phyloP scores from a whole-genome alignment of 257 asterid genomes.

The Jacaranda mimosifolia region DNA sequence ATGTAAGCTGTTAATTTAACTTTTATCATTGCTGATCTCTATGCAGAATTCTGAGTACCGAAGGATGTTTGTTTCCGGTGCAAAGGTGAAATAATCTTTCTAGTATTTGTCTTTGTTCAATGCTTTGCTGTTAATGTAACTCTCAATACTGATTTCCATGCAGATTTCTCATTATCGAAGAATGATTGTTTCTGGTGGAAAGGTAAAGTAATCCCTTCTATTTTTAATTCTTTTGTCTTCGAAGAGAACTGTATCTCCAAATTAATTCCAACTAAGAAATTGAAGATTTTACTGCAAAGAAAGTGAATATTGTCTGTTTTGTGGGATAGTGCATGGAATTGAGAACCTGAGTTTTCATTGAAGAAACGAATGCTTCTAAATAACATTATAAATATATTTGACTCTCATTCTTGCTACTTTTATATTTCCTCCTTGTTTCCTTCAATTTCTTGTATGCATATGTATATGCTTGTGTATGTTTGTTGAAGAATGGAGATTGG shows the following conservation, averaged over 20 bases:
- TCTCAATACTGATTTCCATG: slow-evolving; percentile 16
- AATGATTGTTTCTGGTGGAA: slow-evolving; percentile 63
- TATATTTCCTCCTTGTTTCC: too few relatives aligned
- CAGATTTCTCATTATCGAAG: slow-evolving; percentile 45
- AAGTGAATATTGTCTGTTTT: background rate
- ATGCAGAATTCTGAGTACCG: background rate
- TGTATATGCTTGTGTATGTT: too few relatives aligned
- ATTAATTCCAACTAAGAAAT: background rate
- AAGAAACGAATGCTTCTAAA: background rate
- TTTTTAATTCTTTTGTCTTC: background rate
- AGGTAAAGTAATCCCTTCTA: slow-evolving; percentile 47
- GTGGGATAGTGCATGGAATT: background rate
- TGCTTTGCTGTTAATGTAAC: background rate
- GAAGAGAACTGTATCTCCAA: background rate
- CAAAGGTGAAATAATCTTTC: background rate
- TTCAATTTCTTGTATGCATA: too few relatives aligned
- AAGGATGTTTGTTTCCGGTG: background rate
- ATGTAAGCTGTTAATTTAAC: too few relatives aligned
- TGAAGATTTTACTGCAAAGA: background rate
- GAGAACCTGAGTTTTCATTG: background rate
- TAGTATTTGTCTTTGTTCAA: background rate
- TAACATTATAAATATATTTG: background rate
- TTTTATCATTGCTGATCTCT: too few relatives aligned
- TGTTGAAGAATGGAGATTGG: too few relatives aligned
- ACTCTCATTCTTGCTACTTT: too few relatives aligned